Conservation (phyloP, 2,329 filamentous ascomycete genomes). For the Epichloe gansuensis region DNA sequence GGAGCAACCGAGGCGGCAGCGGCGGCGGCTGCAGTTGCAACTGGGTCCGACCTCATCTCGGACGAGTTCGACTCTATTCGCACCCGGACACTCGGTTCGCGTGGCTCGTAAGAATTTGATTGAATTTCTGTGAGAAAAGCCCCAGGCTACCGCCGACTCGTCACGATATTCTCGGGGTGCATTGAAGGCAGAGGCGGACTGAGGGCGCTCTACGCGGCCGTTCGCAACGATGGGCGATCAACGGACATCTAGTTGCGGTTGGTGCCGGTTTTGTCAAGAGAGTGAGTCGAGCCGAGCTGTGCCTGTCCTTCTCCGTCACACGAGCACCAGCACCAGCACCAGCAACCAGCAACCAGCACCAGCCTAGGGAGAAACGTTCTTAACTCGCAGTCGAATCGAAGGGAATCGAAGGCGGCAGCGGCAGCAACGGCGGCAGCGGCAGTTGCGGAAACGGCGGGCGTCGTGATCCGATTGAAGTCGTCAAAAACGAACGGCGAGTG, state of each 20-base stretch:
- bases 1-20: slow-evolving; percentile 3
- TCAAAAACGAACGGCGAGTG: background rate
- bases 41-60: slow-evolving; percentile 6
- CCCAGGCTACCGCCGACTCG: background rate
- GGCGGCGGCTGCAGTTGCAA: slow-evolving; percentile 2
- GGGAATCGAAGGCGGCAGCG: background rate
- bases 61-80: background rate
- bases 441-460: background rate
- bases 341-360: background rate
- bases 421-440: no score
- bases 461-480: background rate
- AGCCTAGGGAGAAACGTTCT: background rate
- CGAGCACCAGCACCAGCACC: background rate
- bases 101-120: background rate
- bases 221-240: background rate
- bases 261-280: background rate
- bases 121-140: background rate
- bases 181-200: background rate
- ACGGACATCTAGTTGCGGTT: background rate
- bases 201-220: background rate
- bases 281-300: background rate
- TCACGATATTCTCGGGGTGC: background rate
- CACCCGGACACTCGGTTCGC: background rate
- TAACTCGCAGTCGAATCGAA: background rate
- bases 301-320: background rate